Evolutionary conservation across 306 rosid species (phyloP).

Genomic region (Prunus dulcis): DNA sequence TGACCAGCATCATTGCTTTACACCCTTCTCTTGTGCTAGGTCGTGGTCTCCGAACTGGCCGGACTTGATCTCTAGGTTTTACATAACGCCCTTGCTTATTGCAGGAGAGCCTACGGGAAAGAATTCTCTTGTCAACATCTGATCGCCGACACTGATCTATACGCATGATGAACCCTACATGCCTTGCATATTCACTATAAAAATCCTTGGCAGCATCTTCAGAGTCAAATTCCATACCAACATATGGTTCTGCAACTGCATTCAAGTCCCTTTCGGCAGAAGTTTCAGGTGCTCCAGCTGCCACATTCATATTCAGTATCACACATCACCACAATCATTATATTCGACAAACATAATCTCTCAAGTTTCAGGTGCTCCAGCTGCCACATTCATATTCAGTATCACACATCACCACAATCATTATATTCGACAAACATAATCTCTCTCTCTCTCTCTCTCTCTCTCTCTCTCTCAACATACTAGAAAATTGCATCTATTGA

Average conservation of each 20-base stretch:
- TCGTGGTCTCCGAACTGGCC: slow-evolving; percentile 24
- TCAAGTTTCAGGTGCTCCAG: too few relatives aligned
- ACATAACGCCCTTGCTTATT: not conserved
- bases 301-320: not conserved
- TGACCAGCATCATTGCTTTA: slow-evolving; percentile 41
- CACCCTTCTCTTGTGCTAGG: slow-evolving; percentile 44
- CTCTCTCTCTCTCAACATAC: not conserved
- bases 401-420: too few relatives aligned
- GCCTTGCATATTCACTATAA: slow-evolving; percentile 5
- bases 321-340: not conserved
- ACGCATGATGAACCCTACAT: not conserved
- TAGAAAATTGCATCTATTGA: not conserved
- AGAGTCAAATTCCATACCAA: slow-evolving; percentile 12
- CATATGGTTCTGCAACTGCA: not conserved
- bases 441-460: not conserved
- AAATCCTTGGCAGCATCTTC: slow-evolving; percentile 5
- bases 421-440: too few relatives aligned
- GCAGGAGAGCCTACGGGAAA: slow-evolving; percentile 3
- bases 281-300: not conserved
- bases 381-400: too few relatives aligned
- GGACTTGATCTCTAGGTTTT: slow-evolving; percentile 16
- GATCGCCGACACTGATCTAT: slow-evolving; percentile 1
- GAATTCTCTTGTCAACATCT: slow-evolving; percentile 8
- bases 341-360: not conserved
- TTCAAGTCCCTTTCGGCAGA: not conserved